Evolutionary conservation across 2,329 filamentous ascomycete genomes (phyloP), one percentile per base, ranked within the genome.

Genomic region (Polychaeton citri): DNA sequence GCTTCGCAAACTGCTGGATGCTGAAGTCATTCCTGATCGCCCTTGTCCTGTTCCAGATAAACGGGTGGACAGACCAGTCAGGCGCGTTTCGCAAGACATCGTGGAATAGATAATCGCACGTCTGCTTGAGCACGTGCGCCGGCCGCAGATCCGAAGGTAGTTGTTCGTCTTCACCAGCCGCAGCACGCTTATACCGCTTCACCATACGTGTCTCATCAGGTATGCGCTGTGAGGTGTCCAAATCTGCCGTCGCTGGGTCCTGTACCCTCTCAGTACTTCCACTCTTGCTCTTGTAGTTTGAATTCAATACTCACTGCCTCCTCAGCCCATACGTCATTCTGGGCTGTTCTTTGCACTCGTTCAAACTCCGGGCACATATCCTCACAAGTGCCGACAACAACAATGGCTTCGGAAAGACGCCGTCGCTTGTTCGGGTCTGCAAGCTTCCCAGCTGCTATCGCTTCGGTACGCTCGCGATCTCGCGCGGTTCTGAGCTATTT

Each of bases 341-440:
- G 70, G 31, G 71, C 65, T 33, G 76, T 73, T 26, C 75, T 65
- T 44, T 76, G 68, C 30, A 76, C 67, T 30, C 74, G 59, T 57
- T 79, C 75, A 39, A 64, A 76, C 43, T 77, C 71, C 2, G 75
- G 69, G 49, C 75, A 79, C 73, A 79, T 78, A 43, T 72, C 69
- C 26, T 65, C 66, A 53, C 75, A 79, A 34, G 68, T 72, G 34
- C 74, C 75, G 4, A 74, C 66, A 1, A 71, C 66, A 15, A 71
- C 76, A 47, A 79, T 75, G 19, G 74, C 73, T 42, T 77, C 66
- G 19, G 66, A 65, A 39, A 79, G 59, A 17, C 63, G 65, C 36
- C 69, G 72, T n/a, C 71, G 71, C 47, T 71, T 71, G 39, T 74
- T 67, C 4, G 74, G 74, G 48, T 78, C 70, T 21, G 66, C 65